These are phyloP conservation scores for Suhomyces sp. DNA, from an alignment of 805 yeast genomes.

Conservation along the genomic window DNA sequence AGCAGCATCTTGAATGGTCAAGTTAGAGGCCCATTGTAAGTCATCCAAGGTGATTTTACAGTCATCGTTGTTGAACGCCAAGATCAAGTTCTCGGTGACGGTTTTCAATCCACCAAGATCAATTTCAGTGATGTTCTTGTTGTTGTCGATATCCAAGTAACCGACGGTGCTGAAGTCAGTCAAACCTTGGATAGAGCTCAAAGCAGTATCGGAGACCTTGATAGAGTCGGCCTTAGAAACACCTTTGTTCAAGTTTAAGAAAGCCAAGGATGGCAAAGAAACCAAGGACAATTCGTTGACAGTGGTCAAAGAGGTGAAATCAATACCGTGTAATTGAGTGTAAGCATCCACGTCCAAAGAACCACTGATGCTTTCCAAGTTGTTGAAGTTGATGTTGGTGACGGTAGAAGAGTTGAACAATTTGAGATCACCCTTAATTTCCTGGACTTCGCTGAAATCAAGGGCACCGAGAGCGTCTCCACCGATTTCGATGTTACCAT, in stretches of 20 bases:
- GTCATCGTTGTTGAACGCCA: slow-evolving; percentile 40
- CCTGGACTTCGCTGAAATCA: slow-evolving; percentile 20
- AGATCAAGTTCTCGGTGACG: slow-evolving; percentile 34
- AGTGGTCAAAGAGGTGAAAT: slow-evolving; percentile 29
- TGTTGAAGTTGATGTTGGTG: slow-evolving; percentile 28
- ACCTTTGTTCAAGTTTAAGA: slow-evolving; percentile 35
- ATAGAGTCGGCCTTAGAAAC: slow-evolving; percentile 31
- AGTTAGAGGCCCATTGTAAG: slow-evolving; percentile 42
- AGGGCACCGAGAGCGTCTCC: slow-evolving; percentile 20
- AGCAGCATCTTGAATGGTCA: slow-evolving; percentile 41
- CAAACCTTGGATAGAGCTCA: slow-evolving; percentile 33
- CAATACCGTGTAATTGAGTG: slow-evolving; percentile 38
- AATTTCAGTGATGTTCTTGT: slow-evolving; percentile 39
- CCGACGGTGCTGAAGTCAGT: slow-evolving; percentile 30
- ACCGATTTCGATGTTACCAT: slow-evolving; percentile 36
- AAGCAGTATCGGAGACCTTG: slow-evolving; percentile 42
- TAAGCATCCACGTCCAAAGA: slow-evolving; percentile 33
- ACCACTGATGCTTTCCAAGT: slow-evolving; percentile 33
- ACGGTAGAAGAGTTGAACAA: slow-evolving; percentile 40
- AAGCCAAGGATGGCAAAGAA: slow-evolving; percentile 41
- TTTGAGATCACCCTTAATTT: slow-evolving; percentile 25
- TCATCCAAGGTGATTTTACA: slow-evolving; percentile 31
- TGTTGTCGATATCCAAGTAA: slow-evolving; percentile 39
- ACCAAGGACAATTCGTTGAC: slow-evolving; percentile 32
- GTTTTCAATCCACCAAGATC: slow-evolving; percentile 31